Base-by-base conservation (phyloP, 768 basidiomycete species). In the Boletus subparvulus region DNA sequence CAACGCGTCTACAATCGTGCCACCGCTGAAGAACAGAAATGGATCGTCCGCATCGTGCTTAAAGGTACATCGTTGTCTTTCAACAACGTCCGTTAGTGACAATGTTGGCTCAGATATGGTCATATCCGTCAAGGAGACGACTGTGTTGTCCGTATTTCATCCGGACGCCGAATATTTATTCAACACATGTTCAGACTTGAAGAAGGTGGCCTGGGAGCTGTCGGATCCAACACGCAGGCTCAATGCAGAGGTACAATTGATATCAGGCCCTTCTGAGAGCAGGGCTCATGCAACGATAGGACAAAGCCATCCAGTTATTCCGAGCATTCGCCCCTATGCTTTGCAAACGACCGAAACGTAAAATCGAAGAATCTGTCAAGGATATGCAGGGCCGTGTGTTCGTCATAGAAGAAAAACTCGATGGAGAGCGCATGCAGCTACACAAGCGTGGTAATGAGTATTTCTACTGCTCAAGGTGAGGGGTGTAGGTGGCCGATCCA, bases 101-200 rank as follows among this genome's bases (percentile, higher is more conserved):
- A 36, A 32, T 13, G 37, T 19, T 6, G 9, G 3, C 32, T 32
- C 45, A 97, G 96, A 98, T 64, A 86, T 98, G 80, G 80, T 84
- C 45, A 95, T 98, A 55, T 90, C 88, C 1, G 89, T 97, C 48
- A 92, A 96, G 73, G 97, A 98, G 71, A 94, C 89, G 12, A 94
- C 94, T 0, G 88, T 98, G 1, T 87, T 99, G 60, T 75, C 85
- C 0, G 87, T 93, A 8, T 93, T 98, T 65, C 97, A 99, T 72
- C 90, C 92, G 0, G 94, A 98, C 63, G 95, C 96, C 0, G 87
- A 92, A 59, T 91, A 93, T 68, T 74, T 97, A 9, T 99, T 92
- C 77, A 98, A 98, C 68, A 94, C 94, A 1, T 98, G 94, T 69
- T 98, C 95, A 0, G 95, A 98, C 71, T 77, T 98, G 45, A 95